Evolutionary conservation across 331 rosid species (phyloP).

Genomic region (Pyracantha coccinea): DNA sequence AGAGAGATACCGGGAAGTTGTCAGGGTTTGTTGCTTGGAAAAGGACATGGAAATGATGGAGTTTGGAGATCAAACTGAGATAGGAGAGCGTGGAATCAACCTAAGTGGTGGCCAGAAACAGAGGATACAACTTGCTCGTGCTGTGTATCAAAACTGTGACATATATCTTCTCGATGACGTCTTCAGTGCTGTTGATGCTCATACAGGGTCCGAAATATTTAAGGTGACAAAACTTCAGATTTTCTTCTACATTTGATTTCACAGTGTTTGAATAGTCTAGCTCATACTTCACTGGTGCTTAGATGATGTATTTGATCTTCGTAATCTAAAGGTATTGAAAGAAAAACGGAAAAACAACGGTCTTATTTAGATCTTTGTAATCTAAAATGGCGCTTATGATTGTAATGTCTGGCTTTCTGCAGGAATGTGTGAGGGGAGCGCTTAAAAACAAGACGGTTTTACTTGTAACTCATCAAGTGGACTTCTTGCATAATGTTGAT

Average conservation of each 20-base stretch:
- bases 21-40: slow-evolving; percentile 74
- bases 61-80: slow-evolving; percentile 84
- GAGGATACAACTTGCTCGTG: slow-evolving; percentile 88
- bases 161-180: slow-evolving; percentile 88
- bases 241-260: not conserved
- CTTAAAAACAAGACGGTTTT: slow-evolving; percentile 69
- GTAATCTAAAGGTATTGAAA: not conserved
- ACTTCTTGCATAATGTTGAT: slow-evolving; percentile 80
- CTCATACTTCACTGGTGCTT: not conserved
- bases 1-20: slow-evolving; percentile 47
- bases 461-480: slow-evolving; percentile 94
- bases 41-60: slow-evolving; percentile 96
- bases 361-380: not conserved
- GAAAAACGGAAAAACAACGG: not conserved
- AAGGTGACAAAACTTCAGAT: slow-evolving; percentile 35
- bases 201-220: slow-evolving; percentile 84
- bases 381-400: not conserved
- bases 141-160: slow-evolving; percentile 79
- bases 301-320: not conserved
- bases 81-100: slow-evolving; percentile 95
- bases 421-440: slow-evolving; percentile 82
- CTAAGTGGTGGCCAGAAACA: slow-evolving; percentile 95
- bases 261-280: not conserved
- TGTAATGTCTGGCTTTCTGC: slow-evolving; percentile 8
- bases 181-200: slow-evolving; percentile 95